A percentile compares a stretch with the other conserved stretches of the same genome.
These are phyloP conservation scores for Phytophthora tubulina DNA, from an alignment of 352 stramenopile species.

Conservation along the genomic window DNA sequence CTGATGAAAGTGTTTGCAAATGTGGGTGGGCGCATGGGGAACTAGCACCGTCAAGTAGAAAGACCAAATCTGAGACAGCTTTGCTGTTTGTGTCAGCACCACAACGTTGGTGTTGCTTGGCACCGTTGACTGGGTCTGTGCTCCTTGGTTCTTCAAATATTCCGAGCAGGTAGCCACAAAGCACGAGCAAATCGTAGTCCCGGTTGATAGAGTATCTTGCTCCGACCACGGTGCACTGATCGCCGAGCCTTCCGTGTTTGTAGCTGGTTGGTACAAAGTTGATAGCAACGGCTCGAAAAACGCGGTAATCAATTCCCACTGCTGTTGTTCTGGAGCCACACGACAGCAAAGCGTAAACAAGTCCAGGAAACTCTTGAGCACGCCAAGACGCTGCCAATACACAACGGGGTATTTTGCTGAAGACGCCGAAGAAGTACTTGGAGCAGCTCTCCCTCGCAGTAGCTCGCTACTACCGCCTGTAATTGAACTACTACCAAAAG, in stretches of 20 bases:
- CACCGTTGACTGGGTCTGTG: conserved; percentile 11
- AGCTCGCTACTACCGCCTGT: conserved; percentile 14
- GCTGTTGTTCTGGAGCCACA: conserved; percentile 60
- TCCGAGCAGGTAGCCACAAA: conserved; percentile 83
- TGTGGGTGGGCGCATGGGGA: conserved; percentile 73
- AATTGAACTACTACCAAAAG: conserved; percentile 14
- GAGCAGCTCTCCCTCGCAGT: conserved; percentile 21
- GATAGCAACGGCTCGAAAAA: conserved; percentile 86
- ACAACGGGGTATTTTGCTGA: conserved; percentile 57
- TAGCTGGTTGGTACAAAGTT: conserved; percentile 82
- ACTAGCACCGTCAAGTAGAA: conserved; percentile 84
- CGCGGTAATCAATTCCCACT: conserved; percentile 74
- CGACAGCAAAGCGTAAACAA: conserved; percentile 80
- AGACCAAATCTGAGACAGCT: conserved; percentile 83
- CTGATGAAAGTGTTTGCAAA: conserved; percentile 87
- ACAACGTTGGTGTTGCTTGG: no score
- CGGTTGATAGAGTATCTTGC: conserved; percentile 75
- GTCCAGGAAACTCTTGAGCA: conserved; percentile 83
- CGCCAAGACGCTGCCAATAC: conserved; percentile 76
- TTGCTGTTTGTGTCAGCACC: conserved; percentile 42
- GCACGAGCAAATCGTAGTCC: conserved; percentile 80
- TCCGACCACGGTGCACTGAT: conserved; percentile 78
- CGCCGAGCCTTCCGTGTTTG: conserved; percentile 72
- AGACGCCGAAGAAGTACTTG: conserved; percentile 12
- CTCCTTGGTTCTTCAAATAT: conserved; percentile 58